A percentile compares a stretch with the other conserved stretches of the same genome.
Conservation (phyloP, 768 basidiomycete genomes). For the Pleurotus tuoliensis region DNA sequence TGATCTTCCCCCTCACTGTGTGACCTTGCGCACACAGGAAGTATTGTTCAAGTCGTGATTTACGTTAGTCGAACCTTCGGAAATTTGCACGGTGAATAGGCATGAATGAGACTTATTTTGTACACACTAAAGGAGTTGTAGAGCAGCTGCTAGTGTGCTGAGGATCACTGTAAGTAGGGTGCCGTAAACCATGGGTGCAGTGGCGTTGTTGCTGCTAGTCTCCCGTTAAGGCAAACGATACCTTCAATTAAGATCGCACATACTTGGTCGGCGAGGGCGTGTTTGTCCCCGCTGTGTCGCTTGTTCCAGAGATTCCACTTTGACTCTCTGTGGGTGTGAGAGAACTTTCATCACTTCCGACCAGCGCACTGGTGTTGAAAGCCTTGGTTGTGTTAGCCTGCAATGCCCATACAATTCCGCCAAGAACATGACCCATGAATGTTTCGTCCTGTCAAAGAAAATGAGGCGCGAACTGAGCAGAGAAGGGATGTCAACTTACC, state of each 20-base stretch:
- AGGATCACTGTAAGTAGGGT: too few relatives aligned
- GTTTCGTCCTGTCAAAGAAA: slow-evolving; percentile 45
- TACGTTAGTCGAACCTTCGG: too few relatives aligned
- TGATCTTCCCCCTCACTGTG: too few relatives aligned
- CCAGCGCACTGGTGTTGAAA: slow-evolving; percentile 54
- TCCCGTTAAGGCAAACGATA: too few relatives aligned
- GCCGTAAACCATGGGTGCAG: too few relatives aligned
- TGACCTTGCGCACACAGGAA: too few relatives aligned
- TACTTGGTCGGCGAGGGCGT: background rate
- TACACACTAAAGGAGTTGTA: too few relatives aligned
- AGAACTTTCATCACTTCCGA: slow-evolving; percentile 39
- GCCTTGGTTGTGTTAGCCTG: slow-evolving; percentile 69
- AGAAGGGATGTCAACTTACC: slow-evolving; percentile 30
- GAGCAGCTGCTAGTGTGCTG: too few relatives aligned
- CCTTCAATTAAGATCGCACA: background rate
- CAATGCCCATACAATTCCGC: slow-evolving; percentile 72
- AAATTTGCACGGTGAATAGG: too few relatives aligned
- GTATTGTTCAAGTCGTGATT: too few relatives aligned
- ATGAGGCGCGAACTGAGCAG: background rate
- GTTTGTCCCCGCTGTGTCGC: background rate
- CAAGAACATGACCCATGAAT: slow-evolving; percentile 71
- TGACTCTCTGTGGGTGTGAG: slow-evolving; percentile 22
- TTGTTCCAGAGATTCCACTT: background rate
- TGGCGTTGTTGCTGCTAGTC: too few relatives aligned
- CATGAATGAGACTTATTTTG: too few relatives aligned